phyloP scores from a whole-genome alignment of 169 alveolate species.

The Cryptosporidium bovis region DNA sequence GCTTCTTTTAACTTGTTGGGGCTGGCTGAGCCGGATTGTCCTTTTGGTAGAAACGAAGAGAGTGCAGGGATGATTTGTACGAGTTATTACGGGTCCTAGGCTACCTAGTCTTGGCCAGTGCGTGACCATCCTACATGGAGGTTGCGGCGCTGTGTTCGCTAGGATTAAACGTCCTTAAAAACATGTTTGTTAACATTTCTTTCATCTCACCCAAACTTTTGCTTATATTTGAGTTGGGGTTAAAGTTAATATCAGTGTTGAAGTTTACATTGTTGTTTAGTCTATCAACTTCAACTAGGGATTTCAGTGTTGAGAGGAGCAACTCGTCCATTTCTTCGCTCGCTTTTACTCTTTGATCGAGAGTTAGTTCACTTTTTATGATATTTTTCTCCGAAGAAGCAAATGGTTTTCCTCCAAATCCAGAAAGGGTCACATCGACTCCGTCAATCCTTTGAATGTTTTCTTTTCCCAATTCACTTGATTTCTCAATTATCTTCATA shows the following conservation, averaged over 20 bases:
- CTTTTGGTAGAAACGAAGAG: no score
- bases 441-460: conserved; percentile 27
- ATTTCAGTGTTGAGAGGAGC: conserved; percentile 48
- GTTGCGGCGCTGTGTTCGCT: not conserved
- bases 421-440: conserved; percentile 22
- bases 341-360: not conserved
- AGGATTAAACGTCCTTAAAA: conserved; percentile 22
- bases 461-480: conserved; percentile 36
- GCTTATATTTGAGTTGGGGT: conserved; percentile 8
- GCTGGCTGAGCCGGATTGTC: no score
- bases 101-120: no score
- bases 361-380: not conserved
- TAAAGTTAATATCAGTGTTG: conserved; percentile 5
- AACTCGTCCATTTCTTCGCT: conserved; percentile 17
- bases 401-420: conserved; percentile 69
- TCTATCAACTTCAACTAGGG: conserved; percentile 39
- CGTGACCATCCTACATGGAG: no score
- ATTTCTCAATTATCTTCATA: conserved; percentile 29
- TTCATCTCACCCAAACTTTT: conserved; percentile 6
- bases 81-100: no score
- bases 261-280: conserved; percentile 17
- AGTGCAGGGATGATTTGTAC: no score
- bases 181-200: conserved; percentile 9
- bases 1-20: no score
- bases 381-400: conserved; percentile 11